Percentiles rank a stretch among this genome's conserved stretches.
Conservation (phyloP, 352 stramenopile species). For the Phytophthora citrophthora region DNA sequence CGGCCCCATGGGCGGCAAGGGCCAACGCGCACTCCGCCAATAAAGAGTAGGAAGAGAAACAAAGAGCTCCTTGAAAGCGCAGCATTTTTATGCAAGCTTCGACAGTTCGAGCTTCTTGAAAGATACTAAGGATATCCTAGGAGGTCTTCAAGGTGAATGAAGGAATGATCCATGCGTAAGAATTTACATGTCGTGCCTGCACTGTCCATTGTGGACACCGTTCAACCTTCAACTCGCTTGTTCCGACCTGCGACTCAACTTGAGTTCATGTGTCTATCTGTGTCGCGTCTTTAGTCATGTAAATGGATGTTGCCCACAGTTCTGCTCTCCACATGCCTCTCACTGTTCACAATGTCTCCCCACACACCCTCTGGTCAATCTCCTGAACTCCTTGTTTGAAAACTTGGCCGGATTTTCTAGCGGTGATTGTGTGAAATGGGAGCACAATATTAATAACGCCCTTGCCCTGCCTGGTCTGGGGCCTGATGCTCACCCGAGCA, state of each 20-base stretch:
- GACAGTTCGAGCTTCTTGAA: background rate
- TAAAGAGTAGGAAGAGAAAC: slow-evolving; percentile 6
- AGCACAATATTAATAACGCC: slow-evolving; percentile 3
- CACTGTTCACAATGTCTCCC: background rate
- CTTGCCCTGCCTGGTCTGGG: slow-evolving; percentile 15
- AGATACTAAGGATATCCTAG: background rate
- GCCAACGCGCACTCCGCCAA: slow-evolving; percentile 21
- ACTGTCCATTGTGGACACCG: slow-evolving; percentile 10
- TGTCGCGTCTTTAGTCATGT: background rate
- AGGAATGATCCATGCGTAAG: background rate
- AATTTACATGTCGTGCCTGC: background rate
- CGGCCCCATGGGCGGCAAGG: slow-evolving; percentile 37
- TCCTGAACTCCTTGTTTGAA: slow-evolving; percentile 6
- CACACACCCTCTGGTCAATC: slow-evolving; percentile 10
- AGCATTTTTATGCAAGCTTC: background rate
- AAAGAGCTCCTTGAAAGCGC: background rate
- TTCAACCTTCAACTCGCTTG: background rate
- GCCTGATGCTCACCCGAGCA: background rate
- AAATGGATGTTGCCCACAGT: slow-evolving; percentile 19
- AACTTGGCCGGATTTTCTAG: slow-evolving; percentile 31
- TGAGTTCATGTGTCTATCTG: background rate
- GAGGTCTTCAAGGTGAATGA: slow-evolving; percentile 8
- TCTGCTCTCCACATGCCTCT: background rate
- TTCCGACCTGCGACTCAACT: slow-evolving; percentile 10
- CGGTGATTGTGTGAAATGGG: slow-evolving; percentile 12